Evolutionary conservation across 2,329 filamentous ascomycete species (phyloP), one percentile per base, ranked within the genome.

Genomic region (Microsporum ferrugineum): DNA sequence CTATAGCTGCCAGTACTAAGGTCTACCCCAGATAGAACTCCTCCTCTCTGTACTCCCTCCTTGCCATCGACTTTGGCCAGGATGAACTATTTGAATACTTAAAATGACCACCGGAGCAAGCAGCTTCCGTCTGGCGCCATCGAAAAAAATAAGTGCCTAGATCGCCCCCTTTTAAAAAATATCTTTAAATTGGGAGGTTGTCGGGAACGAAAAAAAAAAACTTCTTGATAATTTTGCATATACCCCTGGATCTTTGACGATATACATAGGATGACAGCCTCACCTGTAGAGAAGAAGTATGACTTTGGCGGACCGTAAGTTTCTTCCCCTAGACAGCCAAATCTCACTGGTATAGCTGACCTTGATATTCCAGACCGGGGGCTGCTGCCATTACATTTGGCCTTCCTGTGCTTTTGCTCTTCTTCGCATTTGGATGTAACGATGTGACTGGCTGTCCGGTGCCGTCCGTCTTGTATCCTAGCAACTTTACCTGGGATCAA

Each of bases 381-480:
- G 60, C 62, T n/a, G 56, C 58, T 31, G 60, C 59, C 29, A 89
- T 97, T 69, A 88, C 88, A 5, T 87, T 95, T 68, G 86, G 86
- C 61, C 84, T 96, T 0, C 92, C 92, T 0, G 63, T 91, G 47
- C 80, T 91, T 65, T 83, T 90, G 67, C 95, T 94, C 76, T 72
- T 85, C 68, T 87, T 92, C 71, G 82, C 86, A 55, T 95, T 96
- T 71, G 79, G 87, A 68, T 96, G 92, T 81, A 97, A 96, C 77
- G 91, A 97, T 73, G 79, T 95, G 65, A 87, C 89, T 6, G 92
- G 94, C 62, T 97, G 94, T 71, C 94, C 92, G 55, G 86, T 89
- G 2, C 90, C 91, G 2, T 90, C 88, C 2, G 80, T 92, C 6
- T 81, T 95, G 41, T 80, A 82, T 66, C 91, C 88, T 36, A 85